Base-by-base conservation (phyloP, 495 filamentous ascomycete species). In the Rhizodiscina lignyota region DNA sequence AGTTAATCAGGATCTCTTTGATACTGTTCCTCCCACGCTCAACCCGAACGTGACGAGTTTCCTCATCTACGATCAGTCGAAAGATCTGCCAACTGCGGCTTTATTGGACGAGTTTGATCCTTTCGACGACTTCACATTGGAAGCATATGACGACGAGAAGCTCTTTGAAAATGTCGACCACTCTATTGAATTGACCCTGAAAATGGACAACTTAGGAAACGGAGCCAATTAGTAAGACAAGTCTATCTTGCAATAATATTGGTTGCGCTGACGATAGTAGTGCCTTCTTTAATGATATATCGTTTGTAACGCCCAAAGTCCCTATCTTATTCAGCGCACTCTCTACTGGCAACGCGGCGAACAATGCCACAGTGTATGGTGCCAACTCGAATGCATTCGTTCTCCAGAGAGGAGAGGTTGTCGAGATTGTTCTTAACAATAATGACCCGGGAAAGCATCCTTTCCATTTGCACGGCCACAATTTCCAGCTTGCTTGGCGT, bases 401-500 rank as follows among this genome's bases (percentile, higher is more conserved):
- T 5, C 63, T 91, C 0, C 59, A 72, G 0, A 68, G 77, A 32
- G 65, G 65, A 30, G 59, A 89, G 18, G 55, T 83, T 4, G 65
- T 91, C 31, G 76, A 93, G 33, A 74, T 93, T 27, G 58, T 86
- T 17, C 48, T 93, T 5, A 89, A 89, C 67, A 93, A 89, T 50
- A 47, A 64, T 10, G 80, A 85, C 43, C 47, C 66, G 0, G 78
- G 78, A 30, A 70, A 64, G 13, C 83, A 93, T 51, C 84, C 84
- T 0, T 89, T 89, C 66, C 82, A 92, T 60, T 61, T 91, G 2
- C 83, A 92, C 63, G 84, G 83, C 1, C 84, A 91, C 57, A 67
- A 72, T 39, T 89, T 86, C 60, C 83, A 89, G 47, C 57, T 83
- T 4, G 50, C 83, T 23, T 55, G 59, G 18, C 70, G 77, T 1